Conservation (phyloP, 1,139 yeast genomes). For the Debaryomyces nepalensis region DNA sequence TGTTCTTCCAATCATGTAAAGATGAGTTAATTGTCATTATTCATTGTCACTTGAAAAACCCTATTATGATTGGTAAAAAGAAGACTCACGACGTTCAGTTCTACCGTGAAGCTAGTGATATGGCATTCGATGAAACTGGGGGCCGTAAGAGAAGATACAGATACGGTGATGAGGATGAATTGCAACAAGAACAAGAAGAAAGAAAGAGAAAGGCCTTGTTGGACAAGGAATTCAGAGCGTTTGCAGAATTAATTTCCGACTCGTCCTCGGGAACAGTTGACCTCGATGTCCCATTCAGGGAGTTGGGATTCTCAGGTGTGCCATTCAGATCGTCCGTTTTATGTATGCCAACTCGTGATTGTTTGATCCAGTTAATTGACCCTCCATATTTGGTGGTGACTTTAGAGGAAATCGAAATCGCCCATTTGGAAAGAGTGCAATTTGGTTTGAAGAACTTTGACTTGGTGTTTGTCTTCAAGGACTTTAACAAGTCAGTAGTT, state of each 20-base stretch:
- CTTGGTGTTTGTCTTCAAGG: constrained; percentile 92
- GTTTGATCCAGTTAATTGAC: constrained; percentile 90
- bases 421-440: constrained; percentile 95
- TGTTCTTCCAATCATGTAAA: constrained; percentile 94
- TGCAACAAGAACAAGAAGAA: constrained; percentile 98
- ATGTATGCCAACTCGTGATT: constrained; percentile 97
- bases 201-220: constrained; percentile 87
- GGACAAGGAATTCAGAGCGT: constrained; percentile 88
- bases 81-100: constrained; percentile 95
- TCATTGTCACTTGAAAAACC: constrained; percentile 90
- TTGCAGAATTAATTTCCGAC: constrained; percentile 90
- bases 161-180: constrained; percentile 97
- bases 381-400: constrained; percentile 95
- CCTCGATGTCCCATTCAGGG: constrained; percentile 93
- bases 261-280: constrained; percentile 81
- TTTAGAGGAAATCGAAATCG: constrained; percentile 89
- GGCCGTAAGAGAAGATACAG: constrained; percentile 87
- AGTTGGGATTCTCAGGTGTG: constrained; percentile 96
- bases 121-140: constrained; percentile 97
- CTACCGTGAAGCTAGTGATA: constrained; percentile 95
- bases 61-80: constrained; percentile 94
- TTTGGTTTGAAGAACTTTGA: constrained; percentile 97
- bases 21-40: constrained; percentile 92
- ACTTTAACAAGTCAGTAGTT: constrained; percentile 82
- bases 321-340: constrained; percentile 94